phyloP scores from a whole-genome alignment of 1,139 yeast species.

The Yamadazyma oceani region DNA sequence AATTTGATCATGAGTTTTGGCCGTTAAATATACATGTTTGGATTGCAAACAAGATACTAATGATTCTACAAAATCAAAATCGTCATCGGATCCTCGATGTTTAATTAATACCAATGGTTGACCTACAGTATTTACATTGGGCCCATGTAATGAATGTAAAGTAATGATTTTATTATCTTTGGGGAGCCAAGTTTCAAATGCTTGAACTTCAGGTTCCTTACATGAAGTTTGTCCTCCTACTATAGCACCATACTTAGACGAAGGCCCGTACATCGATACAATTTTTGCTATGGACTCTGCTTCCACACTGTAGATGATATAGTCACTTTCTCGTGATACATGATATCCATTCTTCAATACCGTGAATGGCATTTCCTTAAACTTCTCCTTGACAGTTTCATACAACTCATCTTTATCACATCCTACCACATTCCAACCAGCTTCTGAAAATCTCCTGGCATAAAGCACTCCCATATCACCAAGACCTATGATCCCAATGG shows the following conservation, averaged over 20 bases:
- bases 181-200: conserved; percentile 77
- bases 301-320: conserved; percentile 84
- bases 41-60: conserved; percentile 74
- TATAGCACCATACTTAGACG: conserved; percentile 82
- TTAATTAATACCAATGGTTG: conserved; percentile 88
- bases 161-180: conserved; percentile 78
- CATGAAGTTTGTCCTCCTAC: conserved; percentile 99
- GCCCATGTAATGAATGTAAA: conserved; percentile 93
- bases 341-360: conserved; percentile 74
- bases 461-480: conserved; percentile 96
- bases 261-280: conserved; percentile 75
- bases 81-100: conserved; percentile 63
- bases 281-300: conserved; percentile 77
- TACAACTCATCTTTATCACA: conserved; percentile 79
- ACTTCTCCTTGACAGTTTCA: conserved; percentile 45
- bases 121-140: conserved; percentile 82
- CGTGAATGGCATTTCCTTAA: conserved; percentile 45
- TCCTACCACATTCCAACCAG: conserved; percentile 91
- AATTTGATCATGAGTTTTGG: conserved; percentile 85
- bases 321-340: conserved; percentile 80
- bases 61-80: conserved; percentile 58
- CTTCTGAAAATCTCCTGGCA: conserved; percentile 71
- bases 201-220: conserved; percentile 84
- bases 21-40: conserved; percentile 74
- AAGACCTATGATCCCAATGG: conserved; percentile 87